Percentiles rank a stretch among this genome's conserved stretches.
These are phyloP conservation scores for Aschersonia sp. DNA, from an alignment of 2,329 filamentous ascomycete species.

Conservation along the genomic window DNA sequence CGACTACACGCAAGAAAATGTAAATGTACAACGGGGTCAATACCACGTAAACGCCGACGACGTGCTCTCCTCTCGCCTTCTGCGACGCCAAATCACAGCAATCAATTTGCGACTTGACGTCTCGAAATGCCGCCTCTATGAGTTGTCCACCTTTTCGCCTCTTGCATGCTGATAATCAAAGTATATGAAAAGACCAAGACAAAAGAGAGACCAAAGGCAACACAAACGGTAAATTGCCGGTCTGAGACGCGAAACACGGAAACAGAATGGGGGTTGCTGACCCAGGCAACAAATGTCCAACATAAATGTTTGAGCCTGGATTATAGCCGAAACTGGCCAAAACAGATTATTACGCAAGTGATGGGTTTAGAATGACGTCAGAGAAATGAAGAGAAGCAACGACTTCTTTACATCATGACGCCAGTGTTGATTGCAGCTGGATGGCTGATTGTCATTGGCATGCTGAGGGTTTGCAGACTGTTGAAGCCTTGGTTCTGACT, in stretches of 20 bases:
- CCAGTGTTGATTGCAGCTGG: constrained; percentile 30
- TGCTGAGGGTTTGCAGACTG: constrained; percentile 45
- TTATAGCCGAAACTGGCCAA: not conserved
- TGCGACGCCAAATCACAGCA: not conserved
- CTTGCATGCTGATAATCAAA: constrained; percentile 9
- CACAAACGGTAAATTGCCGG: not conserved
- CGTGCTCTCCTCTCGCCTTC: not conserved
- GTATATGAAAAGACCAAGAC: constrained; percentile 8
- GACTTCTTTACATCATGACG: constrained; percentile 25
- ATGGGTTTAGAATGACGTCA: too few relatives aligned
- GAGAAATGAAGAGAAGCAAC: not conserved
- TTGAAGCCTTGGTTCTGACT: constrained; percentile 27
- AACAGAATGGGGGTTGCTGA: constrained; percentile 3
- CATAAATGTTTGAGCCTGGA: constrained; percentile 1
- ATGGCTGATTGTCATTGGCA: constrained; percentile 49
- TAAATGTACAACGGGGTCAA: constrained; percentile 15
- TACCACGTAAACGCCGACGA: constrained; percentile 3
- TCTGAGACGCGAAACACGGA: not conserved
- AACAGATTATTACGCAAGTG: constrained; percentile 4
- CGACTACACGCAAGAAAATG: not conserved
- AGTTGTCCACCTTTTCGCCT: constrained; percentile 9
- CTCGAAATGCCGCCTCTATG: not conserved
- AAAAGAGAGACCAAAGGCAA: constrained; percentile 1
- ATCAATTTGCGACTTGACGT: not conserved
- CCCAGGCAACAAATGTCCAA: not conserved